A percentile compares a stretch with the other conserved stretches of the same genome.
These are phyloP conservation scores for Articulospora tetracladia DNA, from an alignment of 495 filamentous ascomycete species.

Conservation along the genomic window DNA sequence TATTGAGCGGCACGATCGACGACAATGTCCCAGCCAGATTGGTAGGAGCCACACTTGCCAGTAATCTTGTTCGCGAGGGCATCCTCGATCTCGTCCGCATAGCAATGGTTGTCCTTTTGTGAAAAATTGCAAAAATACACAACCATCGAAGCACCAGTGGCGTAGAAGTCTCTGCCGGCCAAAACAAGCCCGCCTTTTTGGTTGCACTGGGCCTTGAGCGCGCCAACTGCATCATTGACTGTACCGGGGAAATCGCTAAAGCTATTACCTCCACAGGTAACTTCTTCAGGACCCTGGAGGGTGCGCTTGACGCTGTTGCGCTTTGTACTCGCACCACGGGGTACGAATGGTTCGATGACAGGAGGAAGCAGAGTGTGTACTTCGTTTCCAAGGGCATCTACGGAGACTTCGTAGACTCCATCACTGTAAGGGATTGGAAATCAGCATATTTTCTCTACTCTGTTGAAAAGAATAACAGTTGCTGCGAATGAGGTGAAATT, in stretches of 20 bases:
- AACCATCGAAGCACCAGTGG: background rate
- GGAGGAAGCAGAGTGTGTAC: background rate
- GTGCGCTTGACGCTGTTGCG: background rate
- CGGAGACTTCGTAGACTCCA: background rate
- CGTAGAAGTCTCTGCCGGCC: background rate
- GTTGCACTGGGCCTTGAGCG: background rate
- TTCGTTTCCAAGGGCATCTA: background rate
- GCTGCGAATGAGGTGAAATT: background rate
- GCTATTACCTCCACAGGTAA: background rate
- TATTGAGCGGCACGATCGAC: background rate
- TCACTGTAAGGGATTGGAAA: background rate
- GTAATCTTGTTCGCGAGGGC: background rate
- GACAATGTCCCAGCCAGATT: background rate
- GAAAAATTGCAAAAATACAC: constrained; percentile 2
- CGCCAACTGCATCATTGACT: background rate
- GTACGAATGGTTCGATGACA: background rate
- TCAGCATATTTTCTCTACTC: background rate
- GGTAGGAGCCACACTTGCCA: constrained; percentile 1
- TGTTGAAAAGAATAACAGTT: background rate
- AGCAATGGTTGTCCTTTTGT: background rate
- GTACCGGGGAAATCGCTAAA: background rate
- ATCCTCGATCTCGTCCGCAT: constrained; percentile 4
- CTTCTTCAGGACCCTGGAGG: background rate
- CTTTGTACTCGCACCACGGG: background rate
- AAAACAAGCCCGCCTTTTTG: background rate